Conservation (phyloP, 192 early-diverging fungal genomes). For the Coemansia sp. region DNA sequence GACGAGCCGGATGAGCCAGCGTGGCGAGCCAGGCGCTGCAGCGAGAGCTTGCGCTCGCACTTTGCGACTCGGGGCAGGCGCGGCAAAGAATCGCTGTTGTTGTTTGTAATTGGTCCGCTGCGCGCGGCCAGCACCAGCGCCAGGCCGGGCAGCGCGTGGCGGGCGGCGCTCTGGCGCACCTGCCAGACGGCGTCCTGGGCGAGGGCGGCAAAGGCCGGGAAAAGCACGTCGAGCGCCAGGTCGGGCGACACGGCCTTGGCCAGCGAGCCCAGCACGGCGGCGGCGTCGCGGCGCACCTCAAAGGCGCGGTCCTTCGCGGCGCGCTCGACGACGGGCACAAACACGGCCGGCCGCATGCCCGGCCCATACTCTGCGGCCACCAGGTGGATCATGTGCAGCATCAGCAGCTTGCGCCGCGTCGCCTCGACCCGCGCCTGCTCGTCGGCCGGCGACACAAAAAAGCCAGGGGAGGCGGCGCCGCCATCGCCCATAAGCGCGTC, state of each 20-base stretch:
- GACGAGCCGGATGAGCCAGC: not conserved
- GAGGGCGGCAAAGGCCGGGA: constrained; percentile 38
- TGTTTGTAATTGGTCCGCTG: not conserved
- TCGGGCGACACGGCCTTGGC: constrained; percentile 47
- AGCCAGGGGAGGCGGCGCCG: not conserved
- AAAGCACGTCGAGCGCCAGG: constrained; percentile 47
- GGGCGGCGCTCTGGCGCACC: constrained; percentile 49
- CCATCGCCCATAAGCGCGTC: constrained; percentile 8
- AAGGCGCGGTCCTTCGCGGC: constrained; percentile 37
- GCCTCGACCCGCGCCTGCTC: constrained; percentile 39
- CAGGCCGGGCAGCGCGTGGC: constrained; percentile 49
- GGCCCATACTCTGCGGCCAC: constrained; percentile 46
- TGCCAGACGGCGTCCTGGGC: constrained; percentile 52
- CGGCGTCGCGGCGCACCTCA: constrained; percentile 55
- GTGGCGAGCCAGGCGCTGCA: constrained; percentile 25
- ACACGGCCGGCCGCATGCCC: constrained; percentile 46
- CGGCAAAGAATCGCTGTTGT: not conserved
- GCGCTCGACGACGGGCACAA: constrained; percentile 53
- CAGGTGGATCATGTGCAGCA: constrained; percentile 53
- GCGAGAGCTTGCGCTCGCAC: constrained; percentile 26
- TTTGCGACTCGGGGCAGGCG: not conserved
- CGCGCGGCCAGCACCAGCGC: constrained; percentile 43
- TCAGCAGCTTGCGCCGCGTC: constrained; percentile 49
- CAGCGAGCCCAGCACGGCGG: constrained; percentile 46
- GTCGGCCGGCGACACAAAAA: constrained; percentile 45